These are phyloP conservation scores for Lactarius sanguifluus DNA, from an alignment of 768 basidiomycete species.

Conservation along the genomic window DNA sequence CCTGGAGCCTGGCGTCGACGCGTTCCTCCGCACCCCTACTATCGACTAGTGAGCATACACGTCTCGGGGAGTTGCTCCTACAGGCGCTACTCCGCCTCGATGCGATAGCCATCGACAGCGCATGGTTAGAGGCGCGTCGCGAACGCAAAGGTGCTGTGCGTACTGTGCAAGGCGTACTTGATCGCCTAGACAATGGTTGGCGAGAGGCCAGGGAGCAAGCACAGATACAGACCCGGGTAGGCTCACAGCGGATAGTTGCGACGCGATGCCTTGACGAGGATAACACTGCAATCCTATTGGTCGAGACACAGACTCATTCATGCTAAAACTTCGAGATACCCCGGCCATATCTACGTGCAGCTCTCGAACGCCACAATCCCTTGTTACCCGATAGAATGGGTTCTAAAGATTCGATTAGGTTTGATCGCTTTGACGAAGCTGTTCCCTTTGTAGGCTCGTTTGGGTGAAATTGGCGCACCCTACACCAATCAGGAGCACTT, in stretches of 20 bases:
- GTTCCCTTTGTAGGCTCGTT: constrained; percentile 7
- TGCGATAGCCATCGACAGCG: constrained; percentile 67
- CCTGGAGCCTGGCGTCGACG: constrained; percentile 56
- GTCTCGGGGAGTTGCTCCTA: constrained; percentile 79
- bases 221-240: constrained; percentile 8
- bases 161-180: constrained; percentile 80
- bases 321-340: constrained; percentile 7
- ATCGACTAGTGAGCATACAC: constrained; percentile 44
- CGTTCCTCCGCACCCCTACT: constrained; percentile 41
- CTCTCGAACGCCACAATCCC: constrained; percentile 8
- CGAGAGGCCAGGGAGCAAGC: constrained; percentile 28
- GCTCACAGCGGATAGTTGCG: constrained; percentile 10
- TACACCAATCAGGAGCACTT: not conserved
- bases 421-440: constrained; percentile 11
- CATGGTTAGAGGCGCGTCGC: constrained; percentile 76
- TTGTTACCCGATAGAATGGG: constrained; percentile 9
- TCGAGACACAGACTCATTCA: constrained; percentile 2
- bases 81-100: constrained; percentile 89
- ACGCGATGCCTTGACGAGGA: constrained; percentile 4
- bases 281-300: not conserved
- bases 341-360: constrained; percentile 10
- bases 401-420: constrained; percentile 10
- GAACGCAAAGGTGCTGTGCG: constrained; percentile 86
- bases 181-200: constrained; percentile 77
- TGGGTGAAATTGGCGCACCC: constrained; percentile 2